phyloP scores from a whole-genome alignment of 176 grass and related monocot species.

The Phoenix dactylifera region DNA sequence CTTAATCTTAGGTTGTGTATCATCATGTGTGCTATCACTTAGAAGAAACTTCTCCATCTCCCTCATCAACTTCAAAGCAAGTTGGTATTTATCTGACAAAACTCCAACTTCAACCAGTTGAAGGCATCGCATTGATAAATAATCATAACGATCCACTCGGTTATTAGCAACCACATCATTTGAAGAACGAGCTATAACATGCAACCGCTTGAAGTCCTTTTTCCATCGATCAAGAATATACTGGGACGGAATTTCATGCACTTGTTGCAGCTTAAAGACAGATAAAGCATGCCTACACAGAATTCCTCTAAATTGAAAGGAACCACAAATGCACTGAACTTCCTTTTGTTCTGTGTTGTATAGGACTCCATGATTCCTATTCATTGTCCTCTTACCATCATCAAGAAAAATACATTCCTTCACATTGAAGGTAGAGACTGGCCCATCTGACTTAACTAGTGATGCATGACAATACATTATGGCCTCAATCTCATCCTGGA shows the following conservation, averaged over 20 bases:
- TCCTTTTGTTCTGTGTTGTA: conserved; percentile 62
- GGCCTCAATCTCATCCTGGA: conserved; percentile 97
- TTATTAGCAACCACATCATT: conserved; percentile 77
- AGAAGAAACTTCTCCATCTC: conserved; percentile 78
- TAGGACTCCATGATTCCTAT: conserved; percentile 69
- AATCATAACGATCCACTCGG: conserved; percentile 80
- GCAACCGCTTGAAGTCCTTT: conserved; percentile 83
- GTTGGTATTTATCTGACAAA: conserved; percentile 85
- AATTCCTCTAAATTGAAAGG: conserved; percentile 88
- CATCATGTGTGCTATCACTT: conserved; percentile 81
- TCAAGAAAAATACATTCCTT: conserved; percentile 93
- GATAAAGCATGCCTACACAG: conserved; percentile 89
- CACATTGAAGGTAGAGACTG: conserved; percentile 67
- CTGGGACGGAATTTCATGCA: conserved; percentile 77
- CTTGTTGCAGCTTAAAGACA: conserved; percentile 80
- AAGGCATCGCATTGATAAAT: conserved; percentile 91
- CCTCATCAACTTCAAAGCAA: conserved; percentile 76
- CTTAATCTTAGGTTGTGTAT: conserved; percentile 91
- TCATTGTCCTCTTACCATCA: conserved; percentile 79
- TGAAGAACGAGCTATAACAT: conserved; percentile 54
- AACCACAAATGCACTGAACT: conserved; percentile 89
- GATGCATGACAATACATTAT: conserved; percentile 98
- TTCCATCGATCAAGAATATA: conserved; percentile 94
- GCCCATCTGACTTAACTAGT: conserved; percentile 36
- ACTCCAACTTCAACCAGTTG: conserved; percentile 86